Conservation (phyloP, 2,329 filamentous ascomycete genomes). For the Sclerotinia minor region DNA sequence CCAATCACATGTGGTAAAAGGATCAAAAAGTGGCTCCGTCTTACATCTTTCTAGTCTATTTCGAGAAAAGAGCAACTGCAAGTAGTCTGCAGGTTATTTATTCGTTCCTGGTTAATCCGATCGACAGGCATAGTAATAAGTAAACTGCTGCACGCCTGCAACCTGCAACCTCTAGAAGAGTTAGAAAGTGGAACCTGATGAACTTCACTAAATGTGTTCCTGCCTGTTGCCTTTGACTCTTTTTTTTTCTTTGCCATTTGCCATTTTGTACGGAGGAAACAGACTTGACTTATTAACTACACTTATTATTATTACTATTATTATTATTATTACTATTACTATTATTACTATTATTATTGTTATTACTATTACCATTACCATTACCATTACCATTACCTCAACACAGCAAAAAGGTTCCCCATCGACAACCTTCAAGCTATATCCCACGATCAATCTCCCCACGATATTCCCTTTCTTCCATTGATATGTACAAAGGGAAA, state of each 20-base stretch:
- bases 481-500: conserved; percentile 20
- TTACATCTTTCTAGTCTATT: conserved; percentile 1
- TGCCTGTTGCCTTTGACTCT: conserved; percentile 7
- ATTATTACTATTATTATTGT: too few species aligned
- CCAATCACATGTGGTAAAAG: neutral
- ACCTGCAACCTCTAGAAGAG: too few species aligned
- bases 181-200: conserved; percentile 2
- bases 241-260: neutral
- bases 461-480: neutral
- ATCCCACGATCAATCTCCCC: neutral
- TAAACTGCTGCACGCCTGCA: too few species aligned
- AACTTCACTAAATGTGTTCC: conserved; percentile 6
- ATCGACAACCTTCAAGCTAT: neutral
- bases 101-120: neutral
- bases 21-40: neutral
- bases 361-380: too few species aligned
- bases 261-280: too few species aligned
- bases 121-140: conserved; percentile 6
- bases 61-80: neutral
- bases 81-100: neutral
- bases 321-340: too few species aligned
- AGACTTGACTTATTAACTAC: too few species aligned
- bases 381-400: neutral
- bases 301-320: too few species aligned
- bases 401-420: neutral